Base-by-base conservation (phyloP, 345 rosid species). In the Euphorbia lathyris region DNA sequence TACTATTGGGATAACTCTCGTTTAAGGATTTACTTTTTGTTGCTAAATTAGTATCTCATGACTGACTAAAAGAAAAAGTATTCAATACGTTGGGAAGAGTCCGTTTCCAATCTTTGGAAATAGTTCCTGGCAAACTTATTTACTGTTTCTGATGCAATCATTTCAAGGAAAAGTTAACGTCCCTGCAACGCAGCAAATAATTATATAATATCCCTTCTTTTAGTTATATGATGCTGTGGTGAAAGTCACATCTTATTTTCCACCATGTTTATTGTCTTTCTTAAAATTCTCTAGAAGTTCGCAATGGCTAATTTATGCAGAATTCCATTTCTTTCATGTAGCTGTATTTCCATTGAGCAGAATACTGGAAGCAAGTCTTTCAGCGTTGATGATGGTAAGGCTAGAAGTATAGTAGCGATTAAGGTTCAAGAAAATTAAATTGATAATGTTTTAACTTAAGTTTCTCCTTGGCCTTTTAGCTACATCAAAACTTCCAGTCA, bases 281-380 rank as follows among this genome's bases (percentile, higher is more conserved):
- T 16, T 29, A 22, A 0, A 50, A 36, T 48, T 72, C 50, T 30
- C 63, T 19, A 36, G 32, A 51, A 38, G 11, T 19, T 70, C 19
- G 2, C 36, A 47, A 26, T 58, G 61, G 20, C 55, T 73, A 62
- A 70, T 42, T 20, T 43, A 11, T 57, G 32, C 14, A 7, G 40
- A 25, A 19, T 63, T 27, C 40, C 25, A 22, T 48, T 75, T 75
- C 42, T 73, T 42, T 77, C 65, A 1, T 76, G 79, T 79, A 86
- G 96, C 74, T 86, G 87, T 76, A 42, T 86, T 61, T 85, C 91
- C 30, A 71, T 74, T 74, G 79, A 64, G 47, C 78, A 66, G 58
- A 67, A 43, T 53, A 58, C 72, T 72, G 83, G 74, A 66, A 72
- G 60, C 20, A 65, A 74, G 62, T 79, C 86, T 30, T 42, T 68